Percentiles rank a stretch among this genome's conserved stretches.
phyloP scores from a whole-genome alignment of 345 rosid species.

The Chamaenerion angustifolium region DNA sequence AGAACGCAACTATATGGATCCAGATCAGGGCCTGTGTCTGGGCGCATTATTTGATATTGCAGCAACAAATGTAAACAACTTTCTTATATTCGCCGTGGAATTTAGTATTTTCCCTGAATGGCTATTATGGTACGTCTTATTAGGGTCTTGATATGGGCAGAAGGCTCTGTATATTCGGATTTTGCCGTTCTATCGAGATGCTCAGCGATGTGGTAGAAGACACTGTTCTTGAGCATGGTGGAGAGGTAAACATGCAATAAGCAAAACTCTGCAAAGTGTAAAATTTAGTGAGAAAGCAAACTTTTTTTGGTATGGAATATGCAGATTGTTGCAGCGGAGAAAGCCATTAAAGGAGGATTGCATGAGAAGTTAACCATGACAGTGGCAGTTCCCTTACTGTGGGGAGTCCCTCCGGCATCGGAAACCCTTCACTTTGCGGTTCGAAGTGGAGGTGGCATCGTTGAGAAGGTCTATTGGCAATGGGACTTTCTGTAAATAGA shows the following conservation, averaged over 20 bases:
- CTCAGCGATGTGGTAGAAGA: conserved; percentile 91
- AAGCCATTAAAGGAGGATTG: conserved; percentile 64
- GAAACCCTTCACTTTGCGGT: conserved; percentile 92
- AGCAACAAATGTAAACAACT: conserved; percentile 60
- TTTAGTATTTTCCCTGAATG: conserved; percentile 3
- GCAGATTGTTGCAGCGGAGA: conserved; percentile 69
- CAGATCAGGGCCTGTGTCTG: conserved; percentile 62
- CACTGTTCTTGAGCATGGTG: conserved; percentile 82
- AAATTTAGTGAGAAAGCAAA: too few relatives aligned
- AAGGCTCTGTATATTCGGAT: conserved; percentile 88
- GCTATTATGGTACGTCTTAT: conserved; percentile 3
- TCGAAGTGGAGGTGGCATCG: conserved; percentile 82
- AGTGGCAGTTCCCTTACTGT: conserved; percentile 84
- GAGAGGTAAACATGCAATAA: conserved; percentile 42
- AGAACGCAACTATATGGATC: conserved; percentile 88
- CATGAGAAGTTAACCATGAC: conserved; percentile 85
- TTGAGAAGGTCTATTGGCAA: conserved; percentile 82
- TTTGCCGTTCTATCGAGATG: conserved; percentile 96
- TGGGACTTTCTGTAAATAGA: conserved; percentile 66
- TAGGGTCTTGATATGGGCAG: conserved; percentile 91
- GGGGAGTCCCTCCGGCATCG: conserved; percentile 96
- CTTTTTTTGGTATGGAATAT: neutral
- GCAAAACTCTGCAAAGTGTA: too few relatives aligned
- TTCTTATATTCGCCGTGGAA: neutral
- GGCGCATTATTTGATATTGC: conserved; percentile 90